Conservation (phyloP, 140 eudicot genomes). For the Erigeron philadelphicus region DNA sequence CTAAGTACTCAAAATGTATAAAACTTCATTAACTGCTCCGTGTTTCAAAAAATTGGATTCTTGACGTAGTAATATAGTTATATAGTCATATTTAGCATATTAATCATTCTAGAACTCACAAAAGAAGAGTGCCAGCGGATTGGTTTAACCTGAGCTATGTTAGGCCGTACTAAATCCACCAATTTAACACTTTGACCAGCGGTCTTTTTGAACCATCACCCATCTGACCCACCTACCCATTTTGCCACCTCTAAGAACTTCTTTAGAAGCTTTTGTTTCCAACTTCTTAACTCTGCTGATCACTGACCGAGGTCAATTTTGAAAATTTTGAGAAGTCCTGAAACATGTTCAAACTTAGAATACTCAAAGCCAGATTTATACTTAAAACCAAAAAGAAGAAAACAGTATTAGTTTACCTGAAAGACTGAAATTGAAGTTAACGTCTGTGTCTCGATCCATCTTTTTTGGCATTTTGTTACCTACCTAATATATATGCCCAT, state of each 20-base stretch:
- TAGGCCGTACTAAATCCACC: too few relatives aligned
- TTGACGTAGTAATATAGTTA: background rate
- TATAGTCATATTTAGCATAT: background rate
- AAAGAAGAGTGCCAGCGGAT: background rate
- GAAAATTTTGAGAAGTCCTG: conserved; percentile 12
- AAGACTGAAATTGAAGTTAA: conserved; percentile 18
- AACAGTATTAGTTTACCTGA: conserved; percentile 14
- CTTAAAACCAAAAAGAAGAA: conserved; percentile 18
- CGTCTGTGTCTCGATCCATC: conserved; percentile 2
- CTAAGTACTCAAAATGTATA: background rate
- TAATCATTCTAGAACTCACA: too few relatives aligned
- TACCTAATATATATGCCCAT: background rate
- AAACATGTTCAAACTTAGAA: conserved; percentile 25
- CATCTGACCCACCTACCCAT: background rate
- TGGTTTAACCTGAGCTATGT: background rate
- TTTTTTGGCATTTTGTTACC: background rate
- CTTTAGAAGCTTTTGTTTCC: background rate
- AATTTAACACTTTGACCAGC: too few relatives aligned
- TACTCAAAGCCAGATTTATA: conserved; percentile 2
- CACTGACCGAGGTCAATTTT: background rate
- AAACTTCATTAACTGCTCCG: background rate
- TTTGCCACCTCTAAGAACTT: background rate
- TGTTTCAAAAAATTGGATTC: background rate
- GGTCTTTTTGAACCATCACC: background rate
- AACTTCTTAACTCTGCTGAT: background rate